Percentiles rank a stretch among this genome's conserved stretches.
Evolutionary conservation across 805 yeast genomes (phyloP).

Genomic region (Metschnikowia corniflorae): DNA sequence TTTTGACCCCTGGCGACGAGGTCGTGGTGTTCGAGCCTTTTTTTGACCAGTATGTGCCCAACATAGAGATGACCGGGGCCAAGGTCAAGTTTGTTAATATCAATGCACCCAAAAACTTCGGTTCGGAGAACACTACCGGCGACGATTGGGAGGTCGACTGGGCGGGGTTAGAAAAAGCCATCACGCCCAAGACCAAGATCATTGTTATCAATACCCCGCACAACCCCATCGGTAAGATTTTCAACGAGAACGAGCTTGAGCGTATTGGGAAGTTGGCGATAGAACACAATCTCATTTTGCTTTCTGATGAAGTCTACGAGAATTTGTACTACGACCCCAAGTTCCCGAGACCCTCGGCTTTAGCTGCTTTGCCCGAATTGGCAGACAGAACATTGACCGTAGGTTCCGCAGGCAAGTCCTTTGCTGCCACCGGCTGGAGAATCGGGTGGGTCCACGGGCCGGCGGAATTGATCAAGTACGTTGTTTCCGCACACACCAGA

Average conservation of each 20-base stretch:
- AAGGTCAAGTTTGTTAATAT: slow-evolving; percentile 83
- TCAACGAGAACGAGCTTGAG: slow-evolving; percentile 68
- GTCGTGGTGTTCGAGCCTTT: slow-evolving; percentile 96
- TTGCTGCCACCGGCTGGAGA: slow-evolving; percentile 99
- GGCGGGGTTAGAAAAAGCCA: slow-evolving; percentile 67
- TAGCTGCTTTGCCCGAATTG: slow-evolving; percentile 65
- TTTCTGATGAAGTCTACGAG: slow-evolving; percentile 96
- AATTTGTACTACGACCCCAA: slow-evolving; percentile 66
- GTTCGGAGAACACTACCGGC: slow-evolving; percentile 62
- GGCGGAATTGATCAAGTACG: slow-evolving; percentile 75
- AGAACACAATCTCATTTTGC: slow-evolving; percentile 73
- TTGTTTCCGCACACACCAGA: slow-evolving; percentile 86
- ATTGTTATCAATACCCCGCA: slow-evolving; percentile 92
- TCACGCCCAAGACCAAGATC: slow-evolving; percentile 75
- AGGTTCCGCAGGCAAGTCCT: slow-evolving; percentile 96
- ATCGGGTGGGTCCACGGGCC: slow-evolving; percentile 94
- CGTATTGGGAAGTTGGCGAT: slow-evolving; percentile 81
- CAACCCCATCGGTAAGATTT: slow-evolving; percentile 92
- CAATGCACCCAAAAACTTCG: slow-evolving; percentile 75
- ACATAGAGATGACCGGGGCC: slow-evolving; percentile 92
- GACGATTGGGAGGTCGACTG: slow-evolving; percentile 86
- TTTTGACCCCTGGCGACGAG: slow-evolving; percentile 84
- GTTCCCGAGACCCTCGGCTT: slow-evolving; percentile 81
- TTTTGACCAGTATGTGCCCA: slow-evolving; percentile 94
- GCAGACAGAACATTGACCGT: slow-evolving; percentile 79